Evolutionary conservation across 768 basidiomycete genomes (phyloP), one percentile per base, ranked within the genome.

Genomic region (Gyrodon lividus): DNA sequence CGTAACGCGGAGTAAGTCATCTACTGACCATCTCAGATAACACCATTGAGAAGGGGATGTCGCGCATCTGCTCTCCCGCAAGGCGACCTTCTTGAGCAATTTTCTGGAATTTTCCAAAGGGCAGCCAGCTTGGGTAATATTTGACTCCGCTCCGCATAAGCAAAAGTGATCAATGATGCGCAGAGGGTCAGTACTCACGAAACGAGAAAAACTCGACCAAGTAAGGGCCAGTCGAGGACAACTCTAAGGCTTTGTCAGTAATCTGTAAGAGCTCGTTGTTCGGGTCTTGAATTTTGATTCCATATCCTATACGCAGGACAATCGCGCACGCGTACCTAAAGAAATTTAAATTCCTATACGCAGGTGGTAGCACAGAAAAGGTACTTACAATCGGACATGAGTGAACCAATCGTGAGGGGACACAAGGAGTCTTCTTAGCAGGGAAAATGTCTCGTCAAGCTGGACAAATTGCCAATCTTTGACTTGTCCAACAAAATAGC

Each of bases 101-200:
- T 13, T 44, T 44, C 16, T 56, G 35, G n/a, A 59, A 56, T 9
- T 40, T 16, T 19, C 54, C 54, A 9, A 54, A 54, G 20, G 57
- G 57, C 24, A 58, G 34, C 57, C 50, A 58, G 19, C 57, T 28
- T n/a, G 54, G 57, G n/a, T 52, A 56, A 34, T 52, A 51, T 44
- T 43, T 58, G n/a, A 54, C 56, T 57, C 14, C 2, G 19, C 23
- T 34, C 3, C 5, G 4, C 33, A 10, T 34, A 16, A 34, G 33
- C 10, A 5, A 12, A 5, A 10, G 10, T 4, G 33, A 34, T 12
- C 33, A 4, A 34, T 12, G 12, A 16, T 34, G 16, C 3, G 16
- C 33, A n/a, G 5, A 23, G 1, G 16, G 22, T 17, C n/a, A 16
- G 20, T 4, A 31, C 56, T 51, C 23, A 52, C 57, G 17, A 26